Base-by-base conservation (phyloP, 768 basidiomycete genomes). In the Lyophyllum semitale region DNA sequence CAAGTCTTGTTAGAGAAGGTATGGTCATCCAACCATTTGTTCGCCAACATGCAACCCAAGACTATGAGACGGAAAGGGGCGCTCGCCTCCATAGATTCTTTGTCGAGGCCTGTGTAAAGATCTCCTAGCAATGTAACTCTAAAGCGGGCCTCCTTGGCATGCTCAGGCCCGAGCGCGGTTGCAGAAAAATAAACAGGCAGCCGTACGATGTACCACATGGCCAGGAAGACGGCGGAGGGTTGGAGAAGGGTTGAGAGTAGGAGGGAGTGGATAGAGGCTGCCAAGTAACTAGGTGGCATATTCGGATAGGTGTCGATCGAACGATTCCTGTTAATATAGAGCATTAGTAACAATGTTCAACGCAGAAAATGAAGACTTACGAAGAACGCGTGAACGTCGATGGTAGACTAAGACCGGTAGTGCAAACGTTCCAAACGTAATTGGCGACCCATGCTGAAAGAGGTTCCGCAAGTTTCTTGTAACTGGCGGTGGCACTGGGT, bases 1-100 rank as follows among this genome's bases (percentile, higher is more conserved):
- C 91, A 93, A 51, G 91, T 93, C 74, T 91, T 92, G 72, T 92
- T 92, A 37, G 89, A 91, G 70, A 92, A 93, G 0, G 91, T 92
- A 64, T 93, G 91, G 62, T 93, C 91, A 59, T 92, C 90, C 59
- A 93, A 66, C 91, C 91, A 92, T 71, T 93, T 93, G 69, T 92
- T 92, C 18, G 90, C 89, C 30, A 93, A 74, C 89, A 93, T 91
- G 58, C 85, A 91, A 18, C 91, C 91, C 22, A 93, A 76, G 22
- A 93, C 80, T 54, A 92, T 76, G 40, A 93, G 76, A 50, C 88
- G 83, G 69, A 91, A 92, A 11, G 87, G 84, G 1, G 84, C 85
- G 55, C 77, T 79, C 6, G 77, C 74, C 65, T 89, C 88, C 46
- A 74, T 70, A 3, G 73, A 71, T 43, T 84, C 82, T 59, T 71